A percentile compares a stretch with the other conserved stretches of the same genome.
Conservation (phyloP, 805 yeast species). For the Spathaspora hagerdaliae region DNA sequence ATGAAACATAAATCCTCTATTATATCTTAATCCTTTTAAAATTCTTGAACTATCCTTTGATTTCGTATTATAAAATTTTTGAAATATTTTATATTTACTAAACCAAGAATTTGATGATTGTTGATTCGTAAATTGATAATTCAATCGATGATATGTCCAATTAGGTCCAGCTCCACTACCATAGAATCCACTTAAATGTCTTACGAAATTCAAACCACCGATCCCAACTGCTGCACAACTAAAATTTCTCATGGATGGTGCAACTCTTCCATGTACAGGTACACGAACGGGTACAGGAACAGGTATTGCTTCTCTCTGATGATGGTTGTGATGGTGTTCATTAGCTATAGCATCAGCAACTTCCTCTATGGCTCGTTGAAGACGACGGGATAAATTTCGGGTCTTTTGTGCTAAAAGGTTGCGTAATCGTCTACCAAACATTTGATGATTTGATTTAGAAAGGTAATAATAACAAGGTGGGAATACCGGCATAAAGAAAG, state of each 20-base stretch:
- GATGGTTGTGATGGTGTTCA: constrained; percentile 8
- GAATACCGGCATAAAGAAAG: no score
- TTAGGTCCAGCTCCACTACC: not conserved
- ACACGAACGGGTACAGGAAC: constrained; percentile 32
- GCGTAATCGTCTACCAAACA: constrained; percentile 22
- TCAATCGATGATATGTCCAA: constrained; percentile 2
- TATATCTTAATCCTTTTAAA: constrained; percentile 4
- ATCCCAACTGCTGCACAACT: not conserved
- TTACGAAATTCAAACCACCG: not conserved
- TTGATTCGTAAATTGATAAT: not conserved
- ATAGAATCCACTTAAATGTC: not conserved
- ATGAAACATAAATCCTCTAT: constrained; percentile 16
- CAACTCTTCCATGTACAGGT: not conserved
- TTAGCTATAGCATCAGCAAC: constrained; percentile 32
- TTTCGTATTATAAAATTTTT: constrained; percentile 1
- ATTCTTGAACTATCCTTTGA: constrained; percentile 1
- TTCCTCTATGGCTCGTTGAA: constrained; percentile 46
- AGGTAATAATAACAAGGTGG: no score
- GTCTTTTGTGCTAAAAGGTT: constrained; percentile 43
- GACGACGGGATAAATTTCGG: constrained; percentile 43
- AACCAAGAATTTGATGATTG: constrained; percentile 11
- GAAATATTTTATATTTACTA: constrained; percentile 5
- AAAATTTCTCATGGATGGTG: not conserved
- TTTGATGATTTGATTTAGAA: not conserved
- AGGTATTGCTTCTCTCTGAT: constrained; percentile 28